phyloP scores from a whole-genome alignment of 2,329 filamentous ascomycete genomes.

The Paracoccidioides lutzii region DNA sequence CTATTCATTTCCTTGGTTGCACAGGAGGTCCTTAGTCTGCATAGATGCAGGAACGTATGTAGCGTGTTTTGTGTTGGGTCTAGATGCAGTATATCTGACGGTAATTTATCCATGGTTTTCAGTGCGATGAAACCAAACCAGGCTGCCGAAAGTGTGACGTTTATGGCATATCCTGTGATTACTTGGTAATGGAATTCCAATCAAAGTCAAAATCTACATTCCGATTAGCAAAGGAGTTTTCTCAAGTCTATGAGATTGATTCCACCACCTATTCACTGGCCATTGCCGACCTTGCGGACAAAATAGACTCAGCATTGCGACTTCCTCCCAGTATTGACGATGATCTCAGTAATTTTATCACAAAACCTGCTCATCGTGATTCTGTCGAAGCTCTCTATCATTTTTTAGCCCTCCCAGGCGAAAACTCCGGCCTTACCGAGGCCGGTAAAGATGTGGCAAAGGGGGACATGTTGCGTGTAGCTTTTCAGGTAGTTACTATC shows the following conservation, averaged over 20 bases:
- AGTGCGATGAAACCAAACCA: constrained; percentile 26
- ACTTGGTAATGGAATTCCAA: constrained; percentile 9
- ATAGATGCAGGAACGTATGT: background rate
- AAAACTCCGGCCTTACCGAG: constrained; percentile 10
- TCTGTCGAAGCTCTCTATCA: constrained; percentile 18
- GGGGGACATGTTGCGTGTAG: constrained; percentile 18
- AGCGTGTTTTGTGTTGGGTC: background rate
- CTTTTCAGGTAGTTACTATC: constrained; percentile 16
- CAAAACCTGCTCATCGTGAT: constrained; percentile 1
- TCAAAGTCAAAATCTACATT: background rate
- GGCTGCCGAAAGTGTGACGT: constrained; percentile 21
- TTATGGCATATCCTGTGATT: constrained; percentile 20
- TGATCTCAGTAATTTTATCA: background rate
- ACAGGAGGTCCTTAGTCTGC: background rate
- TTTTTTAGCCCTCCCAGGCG: constrained; percentile 15
- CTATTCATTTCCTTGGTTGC: background rate
- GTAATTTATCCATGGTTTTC: background rate
- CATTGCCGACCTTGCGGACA: constrained; percentile 6
- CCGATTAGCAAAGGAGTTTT: constrained; percentile 7
- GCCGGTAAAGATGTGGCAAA: constrained; percentile 12
- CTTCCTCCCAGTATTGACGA: constrained; percentile 2
- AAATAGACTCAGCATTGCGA: constrained; percentile 16
- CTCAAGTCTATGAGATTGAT: background rate
- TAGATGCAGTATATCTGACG: background rate
- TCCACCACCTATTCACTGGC: constrained; percentile 4